These are phyloP conservation scores for Aspergillus quadricinctus DNA, from an alignment of 2,329 filamentous ascomycete genomes.

Conservation along the genomic window DNA sequence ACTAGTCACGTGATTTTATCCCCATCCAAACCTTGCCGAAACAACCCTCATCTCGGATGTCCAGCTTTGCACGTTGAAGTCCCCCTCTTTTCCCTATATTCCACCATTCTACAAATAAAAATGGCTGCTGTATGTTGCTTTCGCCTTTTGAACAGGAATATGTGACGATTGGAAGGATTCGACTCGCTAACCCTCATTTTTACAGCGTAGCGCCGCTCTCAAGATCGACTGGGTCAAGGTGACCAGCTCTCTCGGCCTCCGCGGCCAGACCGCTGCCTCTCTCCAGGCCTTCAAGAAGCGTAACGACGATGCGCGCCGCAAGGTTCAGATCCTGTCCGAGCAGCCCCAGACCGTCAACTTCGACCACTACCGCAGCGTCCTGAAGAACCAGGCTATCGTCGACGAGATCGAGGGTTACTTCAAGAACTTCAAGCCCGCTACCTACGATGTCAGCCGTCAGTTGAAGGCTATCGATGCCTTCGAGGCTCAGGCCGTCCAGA, in stretches of 20 bases:
- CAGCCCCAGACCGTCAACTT: constrained; percentile 88
- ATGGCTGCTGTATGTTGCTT: constrained; percentile 40
- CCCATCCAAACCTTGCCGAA: constrained; percentile 38
- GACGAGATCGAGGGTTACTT: constrained; percentile 98
- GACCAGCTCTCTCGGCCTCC: constrained; percentile 88
- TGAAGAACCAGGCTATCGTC: constrained; percentile 95
- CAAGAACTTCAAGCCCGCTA: constrained; percentile 81
- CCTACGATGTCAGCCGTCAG: constrained; percentile 90
- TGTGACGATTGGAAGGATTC: neutral
- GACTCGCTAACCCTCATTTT: constrained; percentile 20
- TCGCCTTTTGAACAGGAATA: neutral
- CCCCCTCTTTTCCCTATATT: constrained; percentile 25
- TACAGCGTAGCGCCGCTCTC: constrained; percentile 90
- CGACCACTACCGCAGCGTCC: constrained; percentile 78
- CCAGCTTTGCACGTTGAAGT: constrained; percentile 33
- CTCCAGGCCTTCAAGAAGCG: constrained; percentile 99
- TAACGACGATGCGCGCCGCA: constrained; percentile 97
- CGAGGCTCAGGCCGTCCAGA: constrained; percentile 94
- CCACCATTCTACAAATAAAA: constrained; percentile 29
- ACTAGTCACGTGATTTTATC: constrained; percentile 27
- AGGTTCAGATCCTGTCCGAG: constrained; percentile 78
- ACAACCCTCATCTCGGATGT: constrained; percentile 32
- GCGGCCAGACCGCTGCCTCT: constrained; percentile 85
- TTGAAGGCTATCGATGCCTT: constrained; percentile 98
- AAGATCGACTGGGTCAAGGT: constrained; percentile 99